Percentiles rank a stretch among this genome's conserved stretches.
Evolutionary conservation across 768 basidiomycete species (phyloP).

Genomic region (Rhodotorula paludigena): DNA sequence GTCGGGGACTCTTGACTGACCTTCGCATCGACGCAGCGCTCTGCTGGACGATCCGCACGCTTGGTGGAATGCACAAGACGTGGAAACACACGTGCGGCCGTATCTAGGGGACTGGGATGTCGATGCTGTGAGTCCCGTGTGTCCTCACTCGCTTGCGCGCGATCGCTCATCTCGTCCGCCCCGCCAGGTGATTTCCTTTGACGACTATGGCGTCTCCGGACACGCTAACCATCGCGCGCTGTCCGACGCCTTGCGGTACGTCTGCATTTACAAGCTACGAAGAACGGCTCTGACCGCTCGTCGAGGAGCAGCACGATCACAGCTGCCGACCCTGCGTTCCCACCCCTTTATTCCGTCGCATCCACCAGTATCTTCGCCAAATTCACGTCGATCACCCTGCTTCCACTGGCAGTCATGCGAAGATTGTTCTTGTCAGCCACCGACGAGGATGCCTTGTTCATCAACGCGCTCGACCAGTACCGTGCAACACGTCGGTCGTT

Average conservation of each 20-base stretch:
- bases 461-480: slow-evolving; percentile 41
- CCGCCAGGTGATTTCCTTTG: slow-evolving; percentile 48
- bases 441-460: slow-evolving; percentile 9
- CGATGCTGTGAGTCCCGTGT: slow-evolving; percentile 39
- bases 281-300: background rate
- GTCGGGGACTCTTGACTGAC: no score
- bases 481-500: slow-evolving; percentile 44
- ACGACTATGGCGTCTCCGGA: slow-evolving; percentile 46
- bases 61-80: slow-evolving; percentile 36
- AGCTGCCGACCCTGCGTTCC: slow-evolving; percentile 1
- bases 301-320: background rate
- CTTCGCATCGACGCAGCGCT: background rate
- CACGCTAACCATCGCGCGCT: slow-evolving; percentile 49
- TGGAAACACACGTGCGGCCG: slow-evolving; percentile 27
- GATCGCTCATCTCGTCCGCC: background rate
- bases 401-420: slow-evolving; percentile 20
- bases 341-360: slow-evolving; percentile 18
- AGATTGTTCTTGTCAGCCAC: background rate
- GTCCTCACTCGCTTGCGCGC: background rate
- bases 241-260: slow-evolving; percentile 28
- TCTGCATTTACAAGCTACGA: no score
- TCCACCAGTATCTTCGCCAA: slow-evolving; percentile 37
- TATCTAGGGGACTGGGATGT: slow-evolving; percentile 35
- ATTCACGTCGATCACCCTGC: slow-evolving; percentile 31
- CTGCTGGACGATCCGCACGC: slow-evolving; percentile 33